Evolutionary conservation across 108 stramenopile species (phyloP).

Genomic region (Parietichytrium sp.): DNA sequence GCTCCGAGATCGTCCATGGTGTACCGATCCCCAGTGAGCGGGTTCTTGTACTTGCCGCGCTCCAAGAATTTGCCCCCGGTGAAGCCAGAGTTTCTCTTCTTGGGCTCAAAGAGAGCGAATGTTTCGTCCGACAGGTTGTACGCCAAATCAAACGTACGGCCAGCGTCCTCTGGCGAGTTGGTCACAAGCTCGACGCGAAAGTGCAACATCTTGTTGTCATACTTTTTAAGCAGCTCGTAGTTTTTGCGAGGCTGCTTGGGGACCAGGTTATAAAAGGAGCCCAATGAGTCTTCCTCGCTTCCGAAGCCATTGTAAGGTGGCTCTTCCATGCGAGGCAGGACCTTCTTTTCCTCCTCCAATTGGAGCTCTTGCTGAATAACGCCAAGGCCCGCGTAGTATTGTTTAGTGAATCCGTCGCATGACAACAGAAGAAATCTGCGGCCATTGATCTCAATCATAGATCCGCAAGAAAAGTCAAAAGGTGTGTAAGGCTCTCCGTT

Average conservation of each 20-base stretch:
- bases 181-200: neutral
- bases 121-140: constrained; percentile 62
- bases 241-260: constrained; percentile 39
- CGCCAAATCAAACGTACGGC: constrained; percentile 57
- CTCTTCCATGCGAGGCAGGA: neutral
- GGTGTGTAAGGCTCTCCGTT: neutral
- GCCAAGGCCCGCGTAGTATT: constrained; percentile 26
- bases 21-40: constrained; percentile 3
- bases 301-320: constrained; percentile 54
- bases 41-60: constrained; percentile 41
- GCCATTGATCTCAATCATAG: constrained; percentile 27
- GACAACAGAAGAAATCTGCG: constrained; percentile 32
- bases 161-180: neutral
- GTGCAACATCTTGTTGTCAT: constrained; percentile 37
- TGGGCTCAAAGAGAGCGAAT: constrained; percentile 62
- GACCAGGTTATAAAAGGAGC: constrained; percentile 27
- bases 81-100: constrained; percentile 59
- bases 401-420: constrained; percentile 42
- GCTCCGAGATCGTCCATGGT: constrained; percentile 33
- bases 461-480: constrained; percentile 36
- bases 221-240: constrained; percentile 27
- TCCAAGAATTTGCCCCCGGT: constrained; percentile 57
- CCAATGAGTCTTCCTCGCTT: constrained; percentile 53
- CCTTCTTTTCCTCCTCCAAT: constrained; percentile 30
- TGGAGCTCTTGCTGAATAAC: constrained; percentile 27